Evolutionary conservation across 371 early-diverging fungal species (phyloP), one percentile per base, ranked within the genome.

Genomic region (Coemansia sp.): DNA sequence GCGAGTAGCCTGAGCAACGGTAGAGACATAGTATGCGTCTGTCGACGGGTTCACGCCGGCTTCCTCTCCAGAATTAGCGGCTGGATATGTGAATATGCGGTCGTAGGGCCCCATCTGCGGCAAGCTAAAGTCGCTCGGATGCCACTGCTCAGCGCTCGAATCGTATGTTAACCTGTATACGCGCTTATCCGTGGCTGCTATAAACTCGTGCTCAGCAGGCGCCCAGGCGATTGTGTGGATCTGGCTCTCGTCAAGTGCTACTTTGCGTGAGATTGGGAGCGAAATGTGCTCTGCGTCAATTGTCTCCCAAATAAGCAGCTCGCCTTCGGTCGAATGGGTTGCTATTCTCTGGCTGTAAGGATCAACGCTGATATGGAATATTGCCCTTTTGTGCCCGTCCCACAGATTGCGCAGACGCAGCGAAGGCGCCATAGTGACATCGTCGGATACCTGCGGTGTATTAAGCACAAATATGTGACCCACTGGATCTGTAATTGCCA

Each of bases 291-390:
- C 55, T 0, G 69, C 8, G 0, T 31, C 51, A 3, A 77, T 24
- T 3, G 66, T 50, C 24, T 70, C 70, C 78, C 78, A 77, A 24
- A 77, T 69, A 16, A 77, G 77, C 42, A 77, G 61, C 61, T 77
- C 77, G 37, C 77, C 77, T 24, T 77, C 78, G 8, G 42, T 27
- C 8, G 74, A 73, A 37, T 77, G 77, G 0, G 78, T 75, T 0
- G 78, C 78, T 14, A 77, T 60, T 34, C 67, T 63, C 29, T 63
- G 67, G 39, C 78, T 69, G 39, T 69, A 77, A 14, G 78, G 78
- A 27, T 77, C 77, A 5, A 77, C 78, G 50, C 78, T 77, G 42
- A 77, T 77, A 58, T 77, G 78, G 27, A 75, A 73, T n/a, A 77
- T 60, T 1, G 66, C 47, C 57, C 69, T 69, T 54, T 54, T 77